These are phyloP conservation scores for Yarrowia galli DNA, from an alignment of 1,139 yeast genomes.

Conservation along the genomic window DNA sequence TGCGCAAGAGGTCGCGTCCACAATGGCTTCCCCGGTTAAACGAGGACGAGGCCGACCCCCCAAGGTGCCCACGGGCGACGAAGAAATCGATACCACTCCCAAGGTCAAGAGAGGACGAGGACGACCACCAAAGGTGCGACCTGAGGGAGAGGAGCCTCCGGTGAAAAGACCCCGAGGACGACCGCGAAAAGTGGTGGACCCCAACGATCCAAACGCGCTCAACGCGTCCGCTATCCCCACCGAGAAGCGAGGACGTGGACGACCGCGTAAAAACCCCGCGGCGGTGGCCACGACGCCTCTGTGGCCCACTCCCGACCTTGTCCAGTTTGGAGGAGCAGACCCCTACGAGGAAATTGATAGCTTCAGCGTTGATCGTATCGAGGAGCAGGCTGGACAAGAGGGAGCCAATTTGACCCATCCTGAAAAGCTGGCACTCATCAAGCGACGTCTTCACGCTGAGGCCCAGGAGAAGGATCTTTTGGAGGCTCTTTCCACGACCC, in stretches of 20 bases:
- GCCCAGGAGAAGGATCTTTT: slow-evolving; percentile 6
- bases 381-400: slow-evolving; percentile 28
- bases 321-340: slow-evolving; percentile 34
- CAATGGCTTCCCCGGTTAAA: slow-evolving; percentile 9
- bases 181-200: slow-evolving; percentile 26
- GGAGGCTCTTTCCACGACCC: slow-evolving; percentile 4
- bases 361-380: slow-evolving; percentile 1
- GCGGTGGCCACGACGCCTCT: background rate
- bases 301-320: slow-evolving; percentile 28
- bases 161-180: slow-evolving; percentile 29
- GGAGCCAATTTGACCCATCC: background rate
- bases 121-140: slow-evolving; percentile 33
- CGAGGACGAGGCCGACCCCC: slow-evolving; percentile 33
- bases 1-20: background rate
- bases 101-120: slow-evolving; percentile 37
- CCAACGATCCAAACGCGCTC: slow-evolving; percentile 11
- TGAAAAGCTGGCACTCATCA: slow-evolving; percentile 25
- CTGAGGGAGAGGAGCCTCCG: slow-evolving; percentile 20
- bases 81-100: slow-evolving; percentile 1
- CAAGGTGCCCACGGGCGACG: slow-evolving; percentile 27
- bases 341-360: slow-evolving; percentile 24
- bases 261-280: slow-evolving; percentile 26
- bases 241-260: slow-evolving; percentile 22
- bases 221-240: slow-evolving; percentile 21
- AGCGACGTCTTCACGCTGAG: slow-evolving; percentile 21